Base-by-base conservation (phyloP, 2,329 filamentous ascomycete species). In the Fusarium nodosum region DNA sequence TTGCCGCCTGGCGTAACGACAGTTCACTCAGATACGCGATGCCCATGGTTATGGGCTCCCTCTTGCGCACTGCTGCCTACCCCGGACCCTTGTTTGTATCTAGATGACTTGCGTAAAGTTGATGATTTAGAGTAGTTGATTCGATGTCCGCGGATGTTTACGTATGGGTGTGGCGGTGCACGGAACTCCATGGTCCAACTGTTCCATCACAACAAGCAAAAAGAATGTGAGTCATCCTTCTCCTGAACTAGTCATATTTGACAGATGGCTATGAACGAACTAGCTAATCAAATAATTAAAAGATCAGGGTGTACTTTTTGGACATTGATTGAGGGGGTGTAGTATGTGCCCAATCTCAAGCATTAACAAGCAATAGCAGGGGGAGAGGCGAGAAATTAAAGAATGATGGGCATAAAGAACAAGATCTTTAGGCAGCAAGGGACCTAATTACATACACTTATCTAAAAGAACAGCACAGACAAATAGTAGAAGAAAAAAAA, bases 111-210 rank as follows among this genome's bases (percentile, higher is more conserved):
- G 28, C 28, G 28, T 30, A 30, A 30, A 30, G 28, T 30, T 30
- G 28, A 30, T 30, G 28, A 8, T 28, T 11, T 11, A 11, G 28
- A 30, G 28, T 11, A 64, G 11, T 53, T 50, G 57, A 62, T 64
- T 64, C 31, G 60, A 45, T 36, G 41, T 30, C n/a, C 26, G 22
- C 28, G 28, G 28, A 30, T 52, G 48, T 60, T 47, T 53, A 63
- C 55, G 62, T 69, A 45, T 67, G 28, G 57, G 64, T 69, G 66
- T 69, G 66, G 66, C 66, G 67, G 55, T 69, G 66, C 22, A 39
- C 24, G 52, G 24, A 60, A 39, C 45, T 15, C 31, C 28, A 30
- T 30, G 28, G 28, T 11, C 28, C 31, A 66, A 55, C 52, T 44
- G 18, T 47, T 60, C 39, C 50, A 51, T 53, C 30, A 46, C 44